Base-by-base conservation (phyloP, 2,329 filamentous ascomycete species). In the Seiridium cupressi region DNA sequence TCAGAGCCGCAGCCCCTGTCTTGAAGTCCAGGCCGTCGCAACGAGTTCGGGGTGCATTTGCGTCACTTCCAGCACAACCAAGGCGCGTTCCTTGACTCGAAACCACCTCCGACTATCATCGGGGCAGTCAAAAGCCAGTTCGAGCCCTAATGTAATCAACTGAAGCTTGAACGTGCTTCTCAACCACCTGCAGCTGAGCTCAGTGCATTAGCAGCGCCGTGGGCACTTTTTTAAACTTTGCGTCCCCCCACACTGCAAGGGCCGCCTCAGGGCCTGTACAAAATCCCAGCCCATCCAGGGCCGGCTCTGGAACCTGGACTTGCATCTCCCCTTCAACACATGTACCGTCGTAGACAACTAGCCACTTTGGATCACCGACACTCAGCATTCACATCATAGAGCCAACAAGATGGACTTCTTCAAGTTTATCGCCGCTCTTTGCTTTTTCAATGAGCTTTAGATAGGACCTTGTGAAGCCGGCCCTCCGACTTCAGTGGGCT, bases 331-430 rank as follows among this genome's bases (percentile, higher is more conserved):
- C 38, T 42, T 42, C 38, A 42, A 42, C 38, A 42, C 38, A 8
- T 42, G 38, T 7, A 8, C 38, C 7, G 13, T 42, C 38, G 38
- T 42, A 42, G 38, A 42, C 38, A 42, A 8, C 38, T 42, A 42
- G 13, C 38, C 38, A 42, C 38, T 7, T 42, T 42, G 7, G 38
- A 42, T 42, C 38, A 57, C 42, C 42, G 42, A 47, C 26, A 46
- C 38, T 11, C 32, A 40, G 34, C 26, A 26, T 18, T n/a, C 55
- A 4, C 38, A 5, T 32, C 36, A 42, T 38, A 42, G 35, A 42
- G 44, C 38, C 36, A 13, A 49, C 57, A 62, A 57, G 57, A 62
- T 62, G 60, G 48, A 62, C 54, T 31, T 59, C 11, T 48, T 49
- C 57, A 57, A 57, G 34, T 48, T 49, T 54, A 18, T 31, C 34